Evolutionary conservation across 108 stramenopile genomes (phyloP).

Genomic region (Skeletonema grethae): DNA sequence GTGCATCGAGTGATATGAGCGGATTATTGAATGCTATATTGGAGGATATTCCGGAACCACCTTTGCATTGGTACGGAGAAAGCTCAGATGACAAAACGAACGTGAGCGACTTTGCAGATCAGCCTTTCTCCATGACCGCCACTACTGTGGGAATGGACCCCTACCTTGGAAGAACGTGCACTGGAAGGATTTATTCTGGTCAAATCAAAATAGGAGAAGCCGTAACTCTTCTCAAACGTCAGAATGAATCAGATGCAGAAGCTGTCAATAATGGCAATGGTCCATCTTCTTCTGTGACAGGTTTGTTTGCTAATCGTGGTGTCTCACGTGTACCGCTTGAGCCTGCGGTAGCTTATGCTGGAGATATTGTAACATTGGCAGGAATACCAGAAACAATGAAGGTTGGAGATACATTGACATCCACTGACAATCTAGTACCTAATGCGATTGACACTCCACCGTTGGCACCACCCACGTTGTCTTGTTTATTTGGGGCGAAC

Average conservation of each 20-base stretch:
- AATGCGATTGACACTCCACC: constrained; percentile 81
- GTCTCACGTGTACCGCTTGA: constrained; percentile 73
- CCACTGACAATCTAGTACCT: constrained; percentile 53
- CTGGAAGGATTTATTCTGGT: constrained; percentile 80
- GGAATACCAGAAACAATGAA: constrained; percentile 87
- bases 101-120: constrained; percentile 39
- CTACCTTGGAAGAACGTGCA: constrained; percentile 84
- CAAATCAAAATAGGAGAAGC: constrained; percentile 52
- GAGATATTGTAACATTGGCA: constrained; percentile 94
- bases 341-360: constrained; percentile 80
- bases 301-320: constrained; percentile 81
- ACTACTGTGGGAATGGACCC: constrained; percentile 88
- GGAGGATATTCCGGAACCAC: constrained; percentile 77
- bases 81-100: constrained; percentile 19
- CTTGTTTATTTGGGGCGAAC: constrained; percentile 97
- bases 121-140: constrained; percentile 84
- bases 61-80: constrained; percentile 49
- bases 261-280: constrained; percentile 13
- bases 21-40: constrained; percentile 84
- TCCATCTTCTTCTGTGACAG: constrained; percentile 48
- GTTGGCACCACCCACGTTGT: constrained; percentile 92
- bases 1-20: constrained; percentile 60
- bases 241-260: not conserved
- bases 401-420: constrained; percentile 93
- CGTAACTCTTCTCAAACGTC: constrained; percentile 53